A percentile compares a stretch with the other conserved stretches of the same genome.
These are phyloP conservation scores for Calonectria pseudoreteaudii DNA, from an alignment of 2,329 filamentous ascomycete species.

Conservation along the genomic window DNA sequence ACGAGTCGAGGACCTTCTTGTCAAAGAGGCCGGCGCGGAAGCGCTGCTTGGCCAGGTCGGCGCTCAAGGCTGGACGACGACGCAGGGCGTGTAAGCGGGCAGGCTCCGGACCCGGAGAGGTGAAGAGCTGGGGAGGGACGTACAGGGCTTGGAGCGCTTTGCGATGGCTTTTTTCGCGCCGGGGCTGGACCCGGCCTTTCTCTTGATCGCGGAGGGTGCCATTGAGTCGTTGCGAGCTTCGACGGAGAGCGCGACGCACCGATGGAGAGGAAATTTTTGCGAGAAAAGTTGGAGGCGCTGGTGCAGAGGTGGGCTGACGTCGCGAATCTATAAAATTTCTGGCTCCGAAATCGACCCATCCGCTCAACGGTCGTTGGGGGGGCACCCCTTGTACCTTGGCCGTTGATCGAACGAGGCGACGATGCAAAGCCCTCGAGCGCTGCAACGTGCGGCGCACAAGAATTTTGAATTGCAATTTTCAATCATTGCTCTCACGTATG, in stretches of 20 bases:
- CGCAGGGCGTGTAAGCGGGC: constrained; percentile 29
- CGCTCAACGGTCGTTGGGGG: constrained; percentile 18
- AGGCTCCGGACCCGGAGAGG: constrained; percentile 12
- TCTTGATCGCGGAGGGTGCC: constrained; percentile 61
- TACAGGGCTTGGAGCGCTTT: constrained; percentile 67
- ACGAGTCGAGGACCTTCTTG: constrained; percentile 65
- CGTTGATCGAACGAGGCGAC: constrained; percentile 1
- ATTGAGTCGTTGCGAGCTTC: constrained; percentile 31
- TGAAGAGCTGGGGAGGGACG: constrained; percentile 34
- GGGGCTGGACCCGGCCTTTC: constrained; percentile 65
- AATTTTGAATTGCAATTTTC: not conserved
- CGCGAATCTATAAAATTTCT: constrained; percentile 38
- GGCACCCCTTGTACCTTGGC: constrained; percentile 20
- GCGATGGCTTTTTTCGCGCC: constrained; percentile 58
- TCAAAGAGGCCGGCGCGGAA: constrained; percentile 78
- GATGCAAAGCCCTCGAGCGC: not conserved
- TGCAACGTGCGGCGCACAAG: constrained; percentile 13
- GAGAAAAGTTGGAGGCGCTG: constrained; percentile 30
- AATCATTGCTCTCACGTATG: not conserved
- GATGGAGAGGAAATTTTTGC: constrained; percentile 9
- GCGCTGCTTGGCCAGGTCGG: constrained; percentile 64
- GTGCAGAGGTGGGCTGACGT: constrained; percentile 44
- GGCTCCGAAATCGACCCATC: constrained; percentile 44
- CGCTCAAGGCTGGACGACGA: constrained; percentile 54
- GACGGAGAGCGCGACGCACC: constrained; percentile 15